Percentiles rank a stretch among this genome's conserved stretches.
Conservation (phyloP, 345 rosid genomes). For the Ceriops decandra region DNA sequence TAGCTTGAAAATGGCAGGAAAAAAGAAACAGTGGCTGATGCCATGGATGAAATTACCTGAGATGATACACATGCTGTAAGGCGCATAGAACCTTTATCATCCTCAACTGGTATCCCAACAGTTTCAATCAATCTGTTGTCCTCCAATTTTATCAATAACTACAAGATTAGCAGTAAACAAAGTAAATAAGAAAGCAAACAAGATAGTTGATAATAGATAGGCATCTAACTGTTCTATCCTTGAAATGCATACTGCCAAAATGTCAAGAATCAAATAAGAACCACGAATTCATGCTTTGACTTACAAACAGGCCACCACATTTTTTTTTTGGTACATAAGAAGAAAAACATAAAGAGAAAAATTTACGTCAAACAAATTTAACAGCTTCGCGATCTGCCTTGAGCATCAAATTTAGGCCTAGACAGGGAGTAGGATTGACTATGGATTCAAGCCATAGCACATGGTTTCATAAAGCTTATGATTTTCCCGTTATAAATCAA, state of each 20-base stretch:
- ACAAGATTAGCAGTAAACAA: constrained; percentile 16
- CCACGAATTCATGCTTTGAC: not conserved
- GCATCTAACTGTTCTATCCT: not conserved
- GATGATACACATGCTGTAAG: constrained; percentile 96
- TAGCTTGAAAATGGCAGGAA: not conserved
- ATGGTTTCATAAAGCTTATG: not conserved
- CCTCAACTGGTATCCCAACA: constrained; percentile 89
- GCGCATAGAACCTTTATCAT: constrained; percentile 70
- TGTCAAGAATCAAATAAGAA: not conserved
- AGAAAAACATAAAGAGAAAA: no score
- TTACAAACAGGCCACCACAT: no score
- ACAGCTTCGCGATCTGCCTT: no score
- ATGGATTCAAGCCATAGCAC: not conserved
- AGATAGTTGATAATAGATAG: not conserved
- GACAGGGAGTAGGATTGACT: no score
- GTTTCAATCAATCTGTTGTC: constrained; percentile 92
- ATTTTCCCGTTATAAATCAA: constrained; percentile 1
- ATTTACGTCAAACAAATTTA: no score
- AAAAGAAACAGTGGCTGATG: not conserved
- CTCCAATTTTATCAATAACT: constrained; percentile 77
- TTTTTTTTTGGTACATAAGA: no score
- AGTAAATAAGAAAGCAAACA: not conserved
- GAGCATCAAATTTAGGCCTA: no score
- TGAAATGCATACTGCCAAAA: not conserved
- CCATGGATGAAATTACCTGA: constrained; percentile 44